A percentile compares a stretch with the other conserved stretches of the same genome.
Conservation (phyloP, 805 yeast genomes). For the Hanseniaspora lindneri region DNA sequence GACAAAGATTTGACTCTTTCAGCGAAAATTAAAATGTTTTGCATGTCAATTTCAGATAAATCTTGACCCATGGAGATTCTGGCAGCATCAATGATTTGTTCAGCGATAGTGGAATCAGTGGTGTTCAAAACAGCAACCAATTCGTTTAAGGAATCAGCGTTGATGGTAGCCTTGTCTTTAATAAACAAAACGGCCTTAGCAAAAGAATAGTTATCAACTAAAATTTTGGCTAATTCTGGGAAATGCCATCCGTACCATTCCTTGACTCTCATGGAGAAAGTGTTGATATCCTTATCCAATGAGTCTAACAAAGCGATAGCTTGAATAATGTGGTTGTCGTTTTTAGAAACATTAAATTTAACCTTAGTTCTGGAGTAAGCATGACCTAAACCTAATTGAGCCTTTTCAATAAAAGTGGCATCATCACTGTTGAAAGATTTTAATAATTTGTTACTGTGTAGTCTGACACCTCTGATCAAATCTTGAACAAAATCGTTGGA, state of each 20-base stretch:
- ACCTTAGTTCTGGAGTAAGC: constrained; percentile 98
- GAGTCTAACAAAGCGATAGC: constrained; percentile 96
- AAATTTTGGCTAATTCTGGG: constrained; percentile 90
- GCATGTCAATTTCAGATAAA: constrained; percentile 87
- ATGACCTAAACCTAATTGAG: constrained; percentile 96
- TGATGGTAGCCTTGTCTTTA: constrained; percentile 73
- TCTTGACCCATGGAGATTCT: constrained; percentile 99
- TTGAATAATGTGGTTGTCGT: constrained; percentile 97
- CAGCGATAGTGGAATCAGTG: constrained; percentile 87
- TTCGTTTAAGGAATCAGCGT: constrained; percentile 76
- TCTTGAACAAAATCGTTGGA: constrained; percentile 91
- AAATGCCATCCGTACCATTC: constrained; percentile 99
- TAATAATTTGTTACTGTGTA: constrained; percentile 75
- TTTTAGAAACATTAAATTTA: constrained; percentile 96
- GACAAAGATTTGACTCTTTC: constrained; percentile 83
- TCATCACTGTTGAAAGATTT: constrained; percentile 58
- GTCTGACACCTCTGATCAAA: constrained; percentile 86
- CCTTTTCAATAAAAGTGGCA: constrained; percentile 92
- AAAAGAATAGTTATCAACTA: constrained; percentile 74
- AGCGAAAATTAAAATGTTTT: constrained; percentile 81
- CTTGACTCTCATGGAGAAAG: constrained; percentile 92
- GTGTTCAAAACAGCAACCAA: constrained; percentile 70
- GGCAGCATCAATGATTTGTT: constrained; percentile 85
- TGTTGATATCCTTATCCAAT: constrained; percentile 94
- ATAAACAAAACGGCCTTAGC: constrained; percentile 74